phyloP scores from a whole-genome alignment of 495 filamentous ascomycete genomes.

The Halenospora varia region DNA sequence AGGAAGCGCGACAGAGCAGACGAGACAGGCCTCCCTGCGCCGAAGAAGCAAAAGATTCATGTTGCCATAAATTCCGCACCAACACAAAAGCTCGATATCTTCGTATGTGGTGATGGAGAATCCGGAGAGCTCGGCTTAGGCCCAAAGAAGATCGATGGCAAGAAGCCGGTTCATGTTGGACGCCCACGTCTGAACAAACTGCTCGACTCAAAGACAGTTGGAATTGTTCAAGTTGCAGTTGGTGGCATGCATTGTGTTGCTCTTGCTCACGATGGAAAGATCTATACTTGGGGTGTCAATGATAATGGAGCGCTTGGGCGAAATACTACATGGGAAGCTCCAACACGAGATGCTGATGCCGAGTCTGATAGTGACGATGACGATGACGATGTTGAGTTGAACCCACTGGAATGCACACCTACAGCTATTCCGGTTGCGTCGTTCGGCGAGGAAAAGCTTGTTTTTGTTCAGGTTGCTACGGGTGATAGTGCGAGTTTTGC shows the following conservation, averaged over 20 bases:
- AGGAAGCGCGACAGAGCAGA: neutral
- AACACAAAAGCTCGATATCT: conserved; percentile 35
- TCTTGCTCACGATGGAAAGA: conserved; percentile 57
- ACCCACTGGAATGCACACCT: conserved; percentile 57
- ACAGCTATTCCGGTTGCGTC: conserved; percentile 35
- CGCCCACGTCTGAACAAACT: conserved; percentile 45
- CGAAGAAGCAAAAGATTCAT: neutral
- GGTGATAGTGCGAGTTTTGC: conserved; percentile 61
- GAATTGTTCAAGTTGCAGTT: conserved; percentile 57
- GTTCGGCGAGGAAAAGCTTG: conserved; percentile 28
- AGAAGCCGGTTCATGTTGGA: conserved; percentile 47
- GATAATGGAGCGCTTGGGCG: conserved; percentile 63
- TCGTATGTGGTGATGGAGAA: conserved; percentile 49
- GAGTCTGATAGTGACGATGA: conserved; percentile 29
- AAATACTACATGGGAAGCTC: conserved; percentile 50
- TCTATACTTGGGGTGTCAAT: conserved; percentile 70
- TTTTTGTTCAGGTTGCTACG: conserved; percentile 56
- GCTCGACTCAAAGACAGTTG: conserved; percentile 49
- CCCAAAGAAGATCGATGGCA: conserved; percentile 6
- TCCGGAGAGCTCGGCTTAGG: conserved; percentile 49
- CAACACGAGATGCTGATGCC: conserved; percentile 40
- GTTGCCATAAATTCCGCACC: conserved; percentile 36
- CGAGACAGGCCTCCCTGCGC: neutral
- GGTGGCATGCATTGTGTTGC: conserved; percentile 65
- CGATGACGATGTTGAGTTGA: conserved; percentile 47